Percentiles rank a stretch among this genome's conserved stretches.
Conservation (phyloP, 352 stramenopile species). For the Phytophthora tubulina region DNA sequence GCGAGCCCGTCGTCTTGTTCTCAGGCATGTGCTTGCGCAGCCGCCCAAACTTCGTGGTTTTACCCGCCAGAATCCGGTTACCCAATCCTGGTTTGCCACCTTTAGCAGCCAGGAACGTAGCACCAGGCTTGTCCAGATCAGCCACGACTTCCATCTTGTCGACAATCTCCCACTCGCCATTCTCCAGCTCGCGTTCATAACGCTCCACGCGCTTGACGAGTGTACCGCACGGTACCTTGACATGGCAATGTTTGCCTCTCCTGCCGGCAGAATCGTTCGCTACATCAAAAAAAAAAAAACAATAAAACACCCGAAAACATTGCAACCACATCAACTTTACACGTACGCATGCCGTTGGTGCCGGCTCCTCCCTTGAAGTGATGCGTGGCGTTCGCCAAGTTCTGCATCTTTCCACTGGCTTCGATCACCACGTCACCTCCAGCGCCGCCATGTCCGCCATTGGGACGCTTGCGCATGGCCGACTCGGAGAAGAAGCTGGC, state of each 20-base stretch:
- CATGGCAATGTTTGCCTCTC: conserved; percentile 79
- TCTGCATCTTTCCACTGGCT: conserved; percentile 82
- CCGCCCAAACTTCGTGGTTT: conserved; percentile 83
- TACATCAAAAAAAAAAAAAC: conserved; percentile 25
- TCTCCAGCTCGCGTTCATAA: conserved; percentile 77
- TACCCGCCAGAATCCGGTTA: conserved; percentile 87
- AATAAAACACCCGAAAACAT: background rate
- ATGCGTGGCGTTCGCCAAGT: conserved; percentile 86
- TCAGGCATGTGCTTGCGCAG: conserved; percentile 90
- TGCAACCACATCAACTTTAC: background rate
- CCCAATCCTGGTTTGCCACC: conserved; percentile 87
- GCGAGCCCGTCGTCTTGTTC: conserved; percentile 85
- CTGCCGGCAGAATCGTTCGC: conserved; percentile 83
- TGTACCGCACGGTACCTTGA: conserved; percentile 89
- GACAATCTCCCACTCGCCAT: conserved; percentile 84
- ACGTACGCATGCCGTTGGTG: conserved; percentile 88
- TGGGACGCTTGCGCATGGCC: conserved; percentile 80
- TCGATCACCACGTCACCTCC: conserved; percentile 84
- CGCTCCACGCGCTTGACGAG: conserved; percentile 89
- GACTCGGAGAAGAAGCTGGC: conserved; percentile 88
- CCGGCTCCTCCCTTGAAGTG: conserved; percentile 85
- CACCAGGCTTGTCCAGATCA: conserved; percentile 81
- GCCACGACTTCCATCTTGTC: conserved; percentile 81
- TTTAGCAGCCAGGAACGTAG: conserved; percentile 75
- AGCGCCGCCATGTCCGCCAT: conserved; percentile 86